These are phyloP conservation scores for Coemansia sp. DNA, from an alignment of 192 early-diverging fungal species.

Conservation along the genomic window DNA sequence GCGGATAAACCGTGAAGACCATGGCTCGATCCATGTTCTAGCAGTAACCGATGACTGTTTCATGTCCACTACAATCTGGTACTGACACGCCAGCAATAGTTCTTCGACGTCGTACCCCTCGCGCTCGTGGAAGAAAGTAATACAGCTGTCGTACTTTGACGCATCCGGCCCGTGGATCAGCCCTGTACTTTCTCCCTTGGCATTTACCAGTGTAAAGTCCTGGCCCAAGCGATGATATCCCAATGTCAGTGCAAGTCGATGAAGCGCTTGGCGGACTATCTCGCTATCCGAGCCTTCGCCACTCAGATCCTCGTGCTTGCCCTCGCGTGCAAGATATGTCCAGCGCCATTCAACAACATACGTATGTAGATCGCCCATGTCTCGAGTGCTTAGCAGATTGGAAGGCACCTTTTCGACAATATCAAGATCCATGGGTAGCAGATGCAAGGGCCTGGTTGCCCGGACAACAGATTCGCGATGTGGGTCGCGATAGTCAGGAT, in stretches of 20 bases:
- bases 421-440: slow-evolving; percentile 48
- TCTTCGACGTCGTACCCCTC: slow-evolving; percentile 49
- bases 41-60: slow-evolving; percentile 52
- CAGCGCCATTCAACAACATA: slow-evolving; percentile 56
- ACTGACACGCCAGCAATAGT: slow-evolving; percentile 48
- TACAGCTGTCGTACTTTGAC: slow-evolving; percentile 42
- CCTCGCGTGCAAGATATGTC: slow-evolving; percentile 53
- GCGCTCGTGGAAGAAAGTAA: slow-evolving; percentile 53
- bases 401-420: slow-evolving; percentile 10
- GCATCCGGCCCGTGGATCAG: slow-evolving; percentile 29
- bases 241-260: slow-evolving; percentile 45
- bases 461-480: slow-evolving; percentile 35
- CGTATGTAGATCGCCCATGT: slow-evolving; percentile 52
- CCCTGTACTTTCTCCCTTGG: slow-evolving; percentile 53
- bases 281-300: slow-evolving; percentile 51
- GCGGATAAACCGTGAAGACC: slow-evolving; percentile 45
- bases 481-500: slow-evolving; percentile 25
- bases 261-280: slow-evolving; percentile 49
- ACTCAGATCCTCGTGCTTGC: slow-evolving; percentile 37
- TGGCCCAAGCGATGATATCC: slow-evolving; percentile 36
- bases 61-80: slow-evolving; percentile 53
- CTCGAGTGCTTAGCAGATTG: slow-evolving; percentile 41
- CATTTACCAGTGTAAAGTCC: slow-evolving; percentile 53
- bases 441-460: slow-evolving; percentile 45
- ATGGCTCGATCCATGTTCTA: slow-evolving; percentile 52